phyloP scores from a whole-genome alignment of 2,329 filamentous ascomycete species.

The Talaromyces sp. region DNA sequence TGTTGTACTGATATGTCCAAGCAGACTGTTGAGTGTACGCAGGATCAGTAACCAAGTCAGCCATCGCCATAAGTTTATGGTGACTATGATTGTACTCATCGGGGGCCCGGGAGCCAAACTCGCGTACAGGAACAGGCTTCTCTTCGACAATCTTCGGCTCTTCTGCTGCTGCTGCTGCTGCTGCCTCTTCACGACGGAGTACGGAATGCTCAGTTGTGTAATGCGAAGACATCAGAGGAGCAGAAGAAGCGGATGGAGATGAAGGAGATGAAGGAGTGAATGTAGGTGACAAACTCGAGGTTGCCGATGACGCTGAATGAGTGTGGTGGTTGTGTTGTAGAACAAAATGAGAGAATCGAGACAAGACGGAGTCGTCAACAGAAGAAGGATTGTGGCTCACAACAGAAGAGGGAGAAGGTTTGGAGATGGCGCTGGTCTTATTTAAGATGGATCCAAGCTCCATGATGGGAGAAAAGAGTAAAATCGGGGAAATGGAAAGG shows the following conservation, averaged over 20 bases:
- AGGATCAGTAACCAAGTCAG: conserved; percentile 11
- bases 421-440: conserved; percentile 7
- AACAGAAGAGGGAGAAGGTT: conserved; percentile 1
- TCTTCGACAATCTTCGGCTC: neutral
- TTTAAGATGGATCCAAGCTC: conserved; percentile 14
- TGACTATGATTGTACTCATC: conserved; percentile 13
- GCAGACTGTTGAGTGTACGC: conserved; percentile 7
- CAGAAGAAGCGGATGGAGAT: neutral
- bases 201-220: neutral
- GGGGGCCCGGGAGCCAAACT: neutral
- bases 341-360: conserved; percentile 3
- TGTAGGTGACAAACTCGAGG: neutral
- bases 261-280: neutral
- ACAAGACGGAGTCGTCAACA: conserved; percentile 10
- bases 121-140: neutral
- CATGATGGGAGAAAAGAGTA: conserved; percentile 3
- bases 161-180: neutral
- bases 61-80: conserved; percentile 15
- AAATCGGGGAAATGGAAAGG: neutral
- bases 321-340: neutral
- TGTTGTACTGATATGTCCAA: neutral
- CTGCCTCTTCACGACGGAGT: neutral
- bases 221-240: conserved; percentile 3
- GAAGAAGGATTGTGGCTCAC: neutral
- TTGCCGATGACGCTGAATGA: neutral